phyloP scores from a whole-genome alignment of 1,139 yeast genomes.

The Candida glucosophila region DNA sequence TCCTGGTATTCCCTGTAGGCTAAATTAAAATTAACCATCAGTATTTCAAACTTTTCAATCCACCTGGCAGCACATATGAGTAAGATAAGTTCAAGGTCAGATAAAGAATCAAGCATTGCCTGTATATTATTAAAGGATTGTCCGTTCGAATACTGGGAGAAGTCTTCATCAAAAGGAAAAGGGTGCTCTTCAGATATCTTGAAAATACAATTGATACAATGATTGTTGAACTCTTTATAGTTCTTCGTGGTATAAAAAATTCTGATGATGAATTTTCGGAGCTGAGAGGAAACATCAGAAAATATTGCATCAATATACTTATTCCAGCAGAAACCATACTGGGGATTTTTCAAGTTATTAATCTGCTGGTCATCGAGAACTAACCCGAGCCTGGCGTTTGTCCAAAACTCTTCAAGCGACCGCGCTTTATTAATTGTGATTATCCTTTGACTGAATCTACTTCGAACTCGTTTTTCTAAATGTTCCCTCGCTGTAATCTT shows the following conservation, averaged over 20 bases:
- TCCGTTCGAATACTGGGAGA: constrained; percentile 14
- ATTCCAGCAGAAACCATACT: constrained; percentile 45
- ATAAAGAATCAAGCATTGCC: constrained; percentile 36
- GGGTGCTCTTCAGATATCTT: constrained; percentile 18
- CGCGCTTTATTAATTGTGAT: constrained; percentile 49
- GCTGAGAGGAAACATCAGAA: constrained; percentile 6
- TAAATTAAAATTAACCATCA: constrained; percentile 60
- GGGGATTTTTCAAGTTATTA: constrained; percentile 9
- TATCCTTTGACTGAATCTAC: constrained; percentile 78
- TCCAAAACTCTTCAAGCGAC: constrained; percentile 36
- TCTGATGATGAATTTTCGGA: constrained; percentile 20
- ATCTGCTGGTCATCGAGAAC: constrained; percentile 13
- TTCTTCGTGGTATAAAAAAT: constrained; percentile 57
- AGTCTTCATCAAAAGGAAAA: constrained; percentile 22
- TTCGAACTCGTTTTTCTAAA: constrained; percentile 83
- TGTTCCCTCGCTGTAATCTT: constrained; percentile 69
- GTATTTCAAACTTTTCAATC: constrained; percentile 48
- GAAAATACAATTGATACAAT: constrained; percentile 39
- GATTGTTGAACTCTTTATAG: constrained; percentile 44
- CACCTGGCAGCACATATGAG: constrained; percentile 71
- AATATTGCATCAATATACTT: constrained; percentile 22
- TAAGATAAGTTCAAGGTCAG: constrained; percentile 62
- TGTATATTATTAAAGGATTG: constrained; percentile 16
- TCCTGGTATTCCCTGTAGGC: constrained; percentile 69
- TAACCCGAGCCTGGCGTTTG: constrained; percentile 19